Percentiles rank a stretch among this genome's conserved stretches.
phyloP scores from a whole-genome alignment of 2,329 filamentous ascomycete species.

The Colletotrichum orchidophilum region DNA sequence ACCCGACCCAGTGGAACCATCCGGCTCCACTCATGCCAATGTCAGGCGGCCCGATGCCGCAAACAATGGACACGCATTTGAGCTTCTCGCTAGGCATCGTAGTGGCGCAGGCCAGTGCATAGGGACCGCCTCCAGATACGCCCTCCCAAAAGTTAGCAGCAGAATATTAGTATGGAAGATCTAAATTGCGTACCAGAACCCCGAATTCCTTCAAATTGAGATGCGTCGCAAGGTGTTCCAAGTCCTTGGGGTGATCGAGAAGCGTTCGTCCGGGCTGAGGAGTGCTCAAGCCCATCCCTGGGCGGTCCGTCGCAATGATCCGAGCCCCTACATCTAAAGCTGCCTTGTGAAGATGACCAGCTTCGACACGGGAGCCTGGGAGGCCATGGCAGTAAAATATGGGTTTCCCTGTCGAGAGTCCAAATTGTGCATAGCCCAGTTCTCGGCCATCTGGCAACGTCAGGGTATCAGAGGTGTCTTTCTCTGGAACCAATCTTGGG shows the following conservation, averaged over 20 bases:
- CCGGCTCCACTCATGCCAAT: constrained; percentile 35
- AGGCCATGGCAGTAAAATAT: constrained; percentile 55
- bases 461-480: constrained; percentile 38
- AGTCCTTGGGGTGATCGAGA: constrained; percentile 37
- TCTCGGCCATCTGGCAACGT: constrained; percentile 50
- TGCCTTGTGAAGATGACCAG: constrained; percentile 37
- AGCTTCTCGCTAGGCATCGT: constrained; percentile 30
- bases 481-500: constrained; percentile 17
- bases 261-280: constrained; percentile 44
- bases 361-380: constrained; percentile 52
- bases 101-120: constrained; percentile 35
- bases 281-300: constrained; percentile 53
- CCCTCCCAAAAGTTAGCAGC: constrained; percentile 7
- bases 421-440: constrained; percentile 53
- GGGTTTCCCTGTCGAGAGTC: constrained; percentile 41
- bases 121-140: constrained; percentile 37
- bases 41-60: constrained; percentile 36
- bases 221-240: constrained; percentile 25
- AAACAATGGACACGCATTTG: constrained; percentile 33
- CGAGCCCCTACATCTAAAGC: constrained; percentile 41
- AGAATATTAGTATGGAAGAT: fast-evolving
- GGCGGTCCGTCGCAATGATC: constrained; percentile 51
- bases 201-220: constrained; percentile 19
- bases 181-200: constrained; percentile 7
- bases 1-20: constrained; percentile 32